Conservation (phyloP, 352 stramenopile species). For the Aphanomyces astaci region DNA sequence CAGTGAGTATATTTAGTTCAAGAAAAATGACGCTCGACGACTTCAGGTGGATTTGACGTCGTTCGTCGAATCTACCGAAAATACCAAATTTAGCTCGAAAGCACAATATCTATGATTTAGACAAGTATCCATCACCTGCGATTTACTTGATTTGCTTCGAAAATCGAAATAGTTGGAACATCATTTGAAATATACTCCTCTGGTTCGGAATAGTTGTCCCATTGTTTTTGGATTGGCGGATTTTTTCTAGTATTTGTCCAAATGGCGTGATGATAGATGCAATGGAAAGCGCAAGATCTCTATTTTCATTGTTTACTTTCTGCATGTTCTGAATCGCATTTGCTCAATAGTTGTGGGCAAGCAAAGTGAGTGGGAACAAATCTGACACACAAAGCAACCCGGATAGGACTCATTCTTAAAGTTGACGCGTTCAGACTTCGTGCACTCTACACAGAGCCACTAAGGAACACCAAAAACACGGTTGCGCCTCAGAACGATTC, state of each 20-base stretch:
- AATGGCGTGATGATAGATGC: not conserved
- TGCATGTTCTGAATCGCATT: not conserved
- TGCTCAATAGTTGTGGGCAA: not conserved
- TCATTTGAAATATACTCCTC: too few relatives aligned
- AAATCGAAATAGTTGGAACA: too few relatives aligned
- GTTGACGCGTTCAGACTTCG: not conserved
- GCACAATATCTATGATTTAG: too few relatives aligned
- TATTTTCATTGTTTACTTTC: not conserved
- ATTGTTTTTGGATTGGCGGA: not conserved
- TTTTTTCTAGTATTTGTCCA: not conserved
- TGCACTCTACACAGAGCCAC: not conserved
- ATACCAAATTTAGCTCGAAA: too few relatives aligned
- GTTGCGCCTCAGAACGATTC: not conserved
- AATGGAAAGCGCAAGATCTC: not conserved
- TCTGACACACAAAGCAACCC: not conserved
- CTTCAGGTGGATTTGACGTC: too few relatives aligned
- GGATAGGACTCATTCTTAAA: not conserved
- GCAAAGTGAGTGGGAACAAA: not conserved
- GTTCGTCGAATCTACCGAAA: too few relatives aligned
- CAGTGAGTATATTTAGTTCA: too few relatives aligned
- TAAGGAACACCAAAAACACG: not conserved
- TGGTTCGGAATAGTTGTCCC: not conserved
- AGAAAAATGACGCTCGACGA: too few relatives aligned
- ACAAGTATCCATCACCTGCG: too few relatives aligned
- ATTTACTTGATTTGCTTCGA: too few relatives aligned